Evolutionary conservation across 768 basidiomycete genomes (phyloP).

Genomic region (Tylopilus vinaceipallidus): DNA sequence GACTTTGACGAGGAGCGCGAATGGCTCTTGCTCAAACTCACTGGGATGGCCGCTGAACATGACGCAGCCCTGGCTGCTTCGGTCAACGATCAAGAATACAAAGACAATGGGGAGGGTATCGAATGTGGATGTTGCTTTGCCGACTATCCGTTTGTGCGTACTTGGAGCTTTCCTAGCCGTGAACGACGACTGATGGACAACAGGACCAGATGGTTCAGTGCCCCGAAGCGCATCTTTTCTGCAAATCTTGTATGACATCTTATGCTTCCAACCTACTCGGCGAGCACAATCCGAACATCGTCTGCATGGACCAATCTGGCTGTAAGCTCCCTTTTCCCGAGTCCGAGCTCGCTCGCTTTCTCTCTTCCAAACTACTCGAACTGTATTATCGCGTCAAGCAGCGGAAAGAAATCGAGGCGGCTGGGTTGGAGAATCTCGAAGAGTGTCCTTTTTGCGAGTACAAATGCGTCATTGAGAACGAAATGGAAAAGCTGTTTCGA

Average conservation of each 20-base stretch:
- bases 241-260: conserved; percentile 62
- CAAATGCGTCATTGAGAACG: conserved; percentile 73
- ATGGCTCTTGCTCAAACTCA: conserved; percentile 45
- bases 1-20: conserved; percentile 44
- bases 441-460: conserved; percentile 92
- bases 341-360: conserved; percentile 65
- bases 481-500: conserved; percentile 57
- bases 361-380: conserved; percentile 61
- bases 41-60: conserved; percentile 22
- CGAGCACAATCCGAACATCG: conserved; percentile 55
- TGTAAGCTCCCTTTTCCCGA: conserved; percentile 68
- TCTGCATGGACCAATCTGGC: conserved; percentile 82
- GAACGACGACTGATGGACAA: not conserved
- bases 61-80: conserved; percentile 34
- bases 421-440: conserved; percentile 76
- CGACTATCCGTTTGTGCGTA: conserved; percentile 64
- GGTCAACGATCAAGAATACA: conserved; percentile 40
- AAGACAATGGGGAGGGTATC: conserved; percentile 57
- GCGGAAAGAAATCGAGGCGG: conserved; percentile 75
- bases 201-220: conserved; percentile 88
- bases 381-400: conserved; percentile 76
- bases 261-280: conserved; percentile 71
- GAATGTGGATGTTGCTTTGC: conserved; percentile 90
- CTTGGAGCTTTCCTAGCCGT: not conserved
- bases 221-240: conserved; percentile 87